A percentile compares a stretch with the other conserved stretches of the same genome.
These are phyloP conservation scores for Cadophora malorum DNA, from an alignment of 2,329 filamentous ascomycete species.

Conservation along the genomic window DNA sequence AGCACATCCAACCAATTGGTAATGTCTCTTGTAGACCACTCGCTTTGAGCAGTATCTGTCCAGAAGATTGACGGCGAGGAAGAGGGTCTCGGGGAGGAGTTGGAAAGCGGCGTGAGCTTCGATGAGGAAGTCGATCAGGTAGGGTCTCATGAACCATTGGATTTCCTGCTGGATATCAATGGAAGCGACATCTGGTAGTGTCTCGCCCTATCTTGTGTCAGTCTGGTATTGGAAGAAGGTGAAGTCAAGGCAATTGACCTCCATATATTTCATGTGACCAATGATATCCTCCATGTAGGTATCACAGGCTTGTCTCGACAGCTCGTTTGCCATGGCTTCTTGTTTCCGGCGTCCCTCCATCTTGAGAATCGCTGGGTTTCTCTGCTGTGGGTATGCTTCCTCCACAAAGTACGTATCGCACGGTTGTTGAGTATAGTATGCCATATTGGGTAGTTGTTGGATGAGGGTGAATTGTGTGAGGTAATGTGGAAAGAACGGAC, in stretches of 20 bases:
- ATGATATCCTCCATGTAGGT: slow-evolving; percentile 96
- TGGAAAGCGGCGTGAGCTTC: slow-evolving; percentile 97
- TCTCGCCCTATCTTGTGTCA: slow-evolving; percentile 68
- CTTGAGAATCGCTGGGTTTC: slow-evolving; percentile 59
- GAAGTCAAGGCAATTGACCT: slow-evolving; percentile 55
- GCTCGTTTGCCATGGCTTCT: slow-evolving; percentile 85
- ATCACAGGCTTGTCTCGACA: slow-evolving; percentile 83
- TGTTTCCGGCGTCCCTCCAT: slow-evolving; percentile 83
- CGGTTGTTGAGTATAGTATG: slow-evolving; percentile 52
- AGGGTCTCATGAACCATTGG: slow-evolving; percentile 99
- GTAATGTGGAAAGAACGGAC: slow-evolving; percentile 42
- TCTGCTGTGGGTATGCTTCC: slow-evolving; percentile 44
- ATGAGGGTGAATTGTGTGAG: slow-evolving; percentile 24
- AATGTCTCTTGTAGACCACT: slow-evolving; percentile 98
- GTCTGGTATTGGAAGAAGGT: slow-evolving; percentile 30
- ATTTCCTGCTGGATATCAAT: slow-evolving; percentile 99
- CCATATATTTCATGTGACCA: slow-evolving; percentile 94
- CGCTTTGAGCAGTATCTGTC: slow-evolving; percentile 98
- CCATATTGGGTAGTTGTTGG: slow-evolving; percentile 41
- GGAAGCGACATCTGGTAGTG: slow-evolving; percentile 92
- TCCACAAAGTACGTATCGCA: slow-evolving; percentile 75
- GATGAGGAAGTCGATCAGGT: slow-evolving; percentile 96
- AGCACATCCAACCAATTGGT: slow-evolving; percentile 95
- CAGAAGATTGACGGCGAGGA: slow-evolving; percentile 94
- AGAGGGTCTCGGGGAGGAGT: slow-evolving; percentile 91